phyloP scores from a whole-genome alignment of 176 grass and related monocot species.

The Alopecurus myosuroides region DNA sequence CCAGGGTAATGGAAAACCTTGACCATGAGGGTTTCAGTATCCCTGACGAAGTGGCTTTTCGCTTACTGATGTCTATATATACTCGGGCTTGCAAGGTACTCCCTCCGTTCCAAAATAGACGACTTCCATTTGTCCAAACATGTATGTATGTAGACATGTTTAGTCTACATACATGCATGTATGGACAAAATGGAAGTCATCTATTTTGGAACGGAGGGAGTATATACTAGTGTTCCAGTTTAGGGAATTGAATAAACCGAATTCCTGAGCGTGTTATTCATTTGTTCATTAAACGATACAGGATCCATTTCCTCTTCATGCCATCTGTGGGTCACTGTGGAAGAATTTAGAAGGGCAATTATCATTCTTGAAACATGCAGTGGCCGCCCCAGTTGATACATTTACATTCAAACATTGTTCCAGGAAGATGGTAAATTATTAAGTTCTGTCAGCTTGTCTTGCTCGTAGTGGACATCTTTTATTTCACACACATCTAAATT shows the following conservation, averaged over 20 bases:
- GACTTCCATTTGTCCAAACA: too few species aligned
- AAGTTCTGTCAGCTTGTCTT: not conserved
- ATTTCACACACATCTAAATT: not conserved
- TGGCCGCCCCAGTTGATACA: constrained; percentile 49
- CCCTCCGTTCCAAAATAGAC: too few species aligned
- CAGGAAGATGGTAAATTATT: constrained; percentile 45
- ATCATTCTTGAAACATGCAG: constrained; percentile 86
- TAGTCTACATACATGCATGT: too few species aligned
- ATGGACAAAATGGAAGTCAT: too few species aligned
- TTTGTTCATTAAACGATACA: constrained; percentile 33
- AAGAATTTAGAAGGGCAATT: constrained; percentile 92
- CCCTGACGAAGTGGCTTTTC: constrained; percentile 82
- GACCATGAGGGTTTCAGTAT: constrained; percentile 91
- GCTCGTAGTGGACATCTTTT: not conserved
- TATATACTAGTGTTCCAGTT: constrained; percentile 10
- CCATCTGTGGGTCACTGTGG: constrained; percentile 82
- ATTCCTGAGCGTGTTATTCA: constrained; percentile 22
- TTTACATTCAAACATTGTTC: constrained; percentile 80
- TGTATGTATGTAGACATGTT: too few species aligned
- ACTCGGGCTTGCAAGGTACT: constrained; percentile 76
- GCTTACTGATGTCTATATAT: constrained; percentile 81
- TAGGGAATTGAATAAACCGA: not conserved
- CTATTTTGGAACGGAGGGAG: too few species aligned
- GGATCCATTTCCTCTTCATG: constrained; percentile 92
- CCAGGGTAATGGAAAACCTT: constrained; percentile 79